Base-by-base conservation (phyloP, 441 rosid genomes). In the Viola pubescens region DNA sequence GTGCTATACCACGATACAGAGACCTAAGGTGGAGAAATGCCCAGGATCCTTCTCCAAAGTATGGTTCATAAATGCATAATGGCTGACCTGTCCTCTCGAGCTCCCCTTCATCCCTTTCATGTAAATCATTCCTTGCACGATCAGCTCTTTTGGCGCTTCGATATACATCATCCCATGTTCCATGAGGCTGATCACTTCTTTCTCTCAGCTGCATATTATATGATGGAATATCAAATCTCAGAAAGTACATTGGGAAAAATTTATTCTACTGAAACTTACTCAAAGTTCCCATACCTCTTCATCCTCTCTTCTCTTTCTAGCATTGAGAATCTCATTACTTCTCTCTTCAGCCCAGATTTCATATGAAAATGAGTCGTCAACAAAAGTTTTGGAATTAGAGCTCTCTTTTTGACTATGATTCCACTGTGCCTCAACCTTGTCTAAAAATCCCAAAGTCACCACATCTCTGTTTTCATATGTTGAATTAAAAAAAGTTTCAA, bases 131-230 rank as follows among this genome's bases (percentile, higher is more conserved):
- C 81, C 66, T 90, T 53, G 78, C 53, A 50, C 89, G 82, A 72
- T 83, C 97, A 62, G 85, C 86, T 77, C 79, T 90, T 76, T 88
- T 94, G 61, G 94, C 88, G 64, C 74, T 82, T 74, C 81, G 81
- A 73, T 88, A 90, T 58, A 86, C 94, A n/a, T 94, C 96, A 56
- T 94, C 99, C 99, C 99, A 94, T 39, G 96, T 86, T 48, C 83
- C 95, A 73, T 41, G 96, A 74, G 81, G 68, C 74, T 90, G 91
- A 58, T 79, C 86, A 56, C 58, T 78, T 78, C 99, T 80, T 71
- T 81, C 82, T 71, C 84, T 94, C 65, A 88, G 71, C 97, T 94
- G 82, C 72, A 79, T 41, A 51, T 58, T 48, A 64, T 67, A 42
- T 7, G 5, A 54, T 55, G 66, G 64, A 70, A 63, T 56, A 67